Evolutionary conservation across 371 early-diverging fungal species (phyloP).

Genomic region (Mortierella polycephala): DNA sequence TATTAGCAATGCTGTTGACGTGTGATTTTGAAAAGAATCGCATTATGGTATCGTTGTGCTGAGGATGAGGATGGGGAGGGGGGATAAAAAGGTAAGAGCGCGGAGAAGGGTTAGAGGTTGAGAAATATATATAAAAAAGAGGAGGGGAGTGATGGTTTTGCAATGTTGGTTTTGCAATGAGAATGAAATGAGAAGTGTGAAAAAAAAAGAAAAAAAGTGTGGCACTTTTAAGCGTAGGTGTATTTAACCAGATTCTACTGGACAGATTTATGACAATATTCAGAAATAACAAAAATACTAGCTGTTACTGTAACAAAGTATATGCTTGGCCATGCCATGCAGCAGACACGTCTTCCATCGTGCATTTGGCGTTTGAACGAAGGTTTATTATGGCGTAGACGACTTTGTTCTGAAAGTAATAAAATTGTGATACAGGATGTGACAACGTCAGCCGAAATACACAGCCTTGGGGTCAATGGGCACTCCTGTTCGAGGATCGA

Average conservation of each 20-base stretch:
- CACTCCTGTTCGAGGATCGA: conserved; percentile 83
- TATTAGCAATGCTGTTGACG: conserved; percentile 5
- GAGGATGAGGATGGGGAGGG: neutral
- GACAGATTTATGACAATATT: neutral
- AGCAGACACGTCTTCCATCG: no score
- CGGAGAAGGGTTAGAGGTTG: no score
- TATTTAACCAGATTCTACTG: no score
- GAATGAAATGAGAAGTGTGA: neutral
- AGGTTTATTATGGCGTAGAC: neutral
- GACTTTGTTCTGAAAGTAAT: neutral
- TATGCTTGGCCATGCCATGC: no score
- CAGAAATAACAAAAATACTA: neutral
- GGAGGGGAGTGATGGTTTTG: neutral
- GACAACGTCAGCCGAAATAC: conserved; percentile 23
- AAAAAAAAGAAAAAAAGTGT: neutral
- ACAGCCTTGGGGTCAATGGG: conserved; percentile 85
- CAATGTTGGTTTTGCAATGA: neutral
- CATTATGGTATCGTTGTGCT: conserved; percentile 4
- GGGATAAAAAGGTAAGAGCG: neutral
- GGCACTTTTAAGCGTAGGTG: neutral
- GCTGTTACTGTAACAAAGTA: no score
- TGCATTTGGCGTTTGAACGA: no score
- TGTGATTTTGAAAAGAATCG: conserved; percentile 21
- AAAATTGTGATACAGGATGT: neutral
- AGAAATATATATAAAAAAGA: neutral